A percentile compares a stretch with the other conserved stretches of the same genome.
Evolutionary conservation across 306 rosid species (phyloP).

Genomic region (Malus sylvestris): DNA sequence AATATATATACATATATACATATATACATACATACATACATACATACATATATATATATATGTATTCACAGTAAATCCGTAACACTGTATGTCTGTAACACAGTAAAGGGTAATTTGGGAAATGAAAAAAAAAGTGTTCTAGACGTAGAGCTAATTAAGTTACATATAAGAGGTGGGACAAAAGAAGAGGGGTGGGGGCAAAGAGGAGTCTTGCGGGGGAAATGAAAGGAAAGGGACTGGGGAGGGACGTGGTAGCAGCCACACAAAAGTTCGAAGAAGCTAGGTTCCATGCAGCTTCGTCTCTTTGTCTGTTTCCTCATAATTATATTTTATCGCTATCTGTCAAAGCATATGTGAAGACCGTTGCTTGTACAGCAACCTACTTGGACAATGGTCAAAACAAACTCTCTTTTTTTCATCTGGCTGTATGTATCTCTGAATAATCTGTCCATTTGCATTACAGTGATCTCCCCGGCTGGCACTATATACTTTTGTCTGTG

Average conservation of each 20-base stretch:
- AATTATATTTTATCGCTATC: neutral
- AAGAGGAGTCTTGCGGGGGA: neutral
- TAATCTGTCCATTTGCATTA: too few species aligned
- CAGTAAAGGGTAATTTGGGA: constrained; percentile 20
- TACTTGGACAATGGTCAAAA: neutral
- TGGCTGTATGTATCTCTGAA: neutral
- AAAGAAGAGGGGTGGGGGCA: neutral
- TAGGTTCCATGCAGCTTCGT: constrained; percentile 58
- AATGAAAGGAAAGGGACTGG: constrained; percentile 7
- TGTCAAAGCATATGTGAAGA: neutral
- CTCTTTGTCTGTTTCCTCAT: constrained; percentile 40
- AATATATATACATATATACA: too few species aligned
- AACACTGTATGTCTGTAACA: neutral
- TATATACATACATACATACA: too few species aligned
- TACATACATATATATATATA: too few species aligned
- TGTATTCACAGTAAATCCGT: neutral
- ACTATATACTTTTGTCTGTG: neutral
- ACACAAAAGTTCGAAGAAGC: constrained; percentile 25
- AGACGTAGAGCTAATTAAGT: neutral
- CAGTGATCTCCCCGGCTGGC: neutral
- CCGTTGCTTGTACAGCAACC: neutral
- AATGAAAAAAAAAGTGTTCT: neutral
- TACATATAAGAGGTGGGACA: neutral
- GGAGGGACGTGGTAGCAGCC: constrained; percentile 1
- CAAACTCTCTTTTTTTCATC: too few species aligned